A percentile compares a stretch with the other conserved stretches of the same genome.
Evolutionary conservation across 1,284 basidiomycete genomes (phyloP).

Genomic region (Cutaneotrichosporon sp.): DNA sequence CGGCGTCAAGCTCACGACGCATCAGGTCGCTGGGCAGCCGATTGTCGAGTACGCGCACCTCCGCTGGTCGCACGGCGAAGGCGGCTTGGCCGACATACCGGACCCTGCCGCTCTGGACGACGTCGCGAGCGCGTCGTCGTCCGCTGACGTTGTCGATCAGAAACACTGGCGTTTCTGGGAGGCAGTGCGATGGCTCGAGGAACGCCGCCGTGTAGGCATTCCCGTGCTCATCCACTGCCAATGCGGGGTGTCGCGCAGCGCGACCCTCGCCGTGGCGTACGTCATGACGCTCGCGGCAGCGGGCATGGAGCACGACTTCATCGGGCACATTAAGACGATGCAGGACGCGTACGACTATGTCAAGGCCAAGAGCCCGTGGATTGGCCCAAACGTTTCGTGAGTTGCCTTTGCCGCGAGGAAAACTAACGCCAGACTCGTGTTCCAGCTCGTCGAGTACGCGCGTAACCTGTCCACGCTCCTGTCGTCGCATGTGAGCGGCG

Average conservation of each 20-base stretch:
- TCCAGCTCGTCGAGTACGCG: slow-evolving; percentile 92
- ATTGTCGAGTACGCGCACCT: slow-evolving; percentile 84
- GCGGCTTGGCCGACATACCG: slow-evolving; percentile 65
- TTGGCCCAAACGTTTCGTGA: slow-evolving; percentile 93
- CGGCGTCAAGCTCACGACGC: slow-evolving; percentile 21
- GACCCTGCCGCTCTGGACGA: slow-evolving; percentile 19
- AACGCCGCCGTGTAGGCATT: slow-evolving; percentile 63
- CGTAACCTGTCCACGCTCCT: slow-evolving; percentile 64
- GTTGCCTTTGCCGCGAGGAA: slow-evolving; percentile 42
- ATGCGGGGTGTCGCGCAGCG: slow-evolving; percentile 91
- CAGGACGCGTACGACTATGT: slow-evolving; percentile 88
- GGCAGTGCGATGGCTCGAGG: slow-evolving; percentile 75
- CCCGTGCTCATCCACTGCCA: slow-evolving; percentile 89
- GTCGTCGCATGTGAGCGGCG: slow-evolving; percentile 45
- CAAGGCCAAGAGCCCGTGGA: slow-evolving; percentile 78
- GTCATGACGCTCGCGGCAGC: slow-evolving; percentile 87
- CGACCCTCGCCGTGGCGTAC: slow-evolving; percentile 85
- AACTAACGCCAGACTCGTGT: slow-evolving; percentile 66
- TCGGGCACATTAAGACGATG: slow-evolving; percentile 72
- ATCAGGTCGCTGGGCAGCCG: slow-evolving; percentile 55
- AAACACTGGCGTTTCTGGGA: slow-evolving; percentile 60
- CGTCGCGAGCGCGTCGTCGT: slow-evolving; percentile 4
- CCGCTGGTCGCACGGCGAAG: slow-evolving; percentile 89
- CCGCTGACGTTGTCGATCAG: not conserved
- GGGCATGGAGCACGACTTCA: slow-evolving; percentile 60